A percentile compares a stretch with the other conserved stretches of the same genome.
Conservation (phyloP, 163 green algal genomes). For the Prototheca wickerhamii region DNA sequence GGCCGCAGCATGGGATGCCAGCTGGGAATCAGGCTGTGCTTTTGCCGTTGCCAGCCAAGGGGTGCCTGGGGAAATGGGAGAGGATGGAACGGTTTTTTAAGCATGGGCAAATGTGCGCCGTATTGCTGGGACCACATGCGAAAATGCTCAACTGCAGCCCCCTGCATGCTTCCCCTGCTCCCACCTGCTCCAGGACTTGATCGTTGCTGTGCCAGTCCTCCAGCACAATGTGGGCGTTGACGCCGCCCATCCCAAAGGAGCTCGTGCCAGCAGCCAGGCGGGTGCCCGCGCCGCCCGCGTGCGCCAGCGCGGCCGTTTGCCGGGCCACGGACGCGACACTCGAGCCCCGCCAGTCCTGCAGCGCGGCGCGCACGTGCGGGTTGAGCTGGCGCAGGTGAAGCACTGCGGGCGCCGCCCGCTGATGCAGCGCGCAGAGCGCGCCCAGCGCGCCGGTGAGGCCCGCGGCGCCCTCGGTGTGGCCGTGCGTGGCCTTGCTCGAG, state of each 20-base stretch:
- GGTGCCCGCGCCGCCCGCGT: not conserved
- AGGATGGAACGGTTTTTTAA: no score
- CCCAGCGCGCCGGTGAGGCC: slow-evolving; percentile 16
- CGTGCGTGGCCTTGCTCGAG: slow-evolving; percentile 32
- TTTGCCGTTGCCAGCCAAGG: no score
- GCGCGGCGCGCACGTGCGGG: slow-evolving; percentile 18
- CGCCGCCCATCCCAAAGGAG: slow-evolving; percentile 76
- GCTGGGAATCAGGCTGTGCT: no score
- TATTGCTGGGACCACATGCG: no score
- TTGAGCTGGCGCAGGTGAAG: slow-evolving; percentile 36
- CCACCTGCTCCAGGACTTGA: no score
- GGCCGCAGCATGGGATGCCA: no score
- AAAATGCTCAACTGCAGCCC: no score
- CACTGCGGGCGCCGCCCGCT: slow-evolving; percentile 19
- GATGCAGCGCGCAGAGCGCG: slow-evolving; percentile 4
- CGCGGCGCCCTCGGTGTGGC: slow-evolving; percentile 37
- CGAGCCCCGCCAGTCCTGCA: not conserved
- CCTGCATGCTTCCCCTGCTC: no score
- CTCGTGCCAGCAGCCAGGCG: slow-evolving; percentile 47
- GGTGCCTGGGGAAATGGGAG: no score
- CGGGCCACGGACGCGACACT: not conserved
- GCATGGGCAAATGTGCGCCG: no score
- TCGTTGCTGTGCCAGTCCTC: not conserved
- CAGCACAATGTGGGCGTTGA: slow-evolving; percentile 56
- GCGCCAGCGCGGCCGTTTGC: not conserved